Base-by-base conservation (phyloP, 148 eudicot species). In the Linanthus parryae region DNA sequence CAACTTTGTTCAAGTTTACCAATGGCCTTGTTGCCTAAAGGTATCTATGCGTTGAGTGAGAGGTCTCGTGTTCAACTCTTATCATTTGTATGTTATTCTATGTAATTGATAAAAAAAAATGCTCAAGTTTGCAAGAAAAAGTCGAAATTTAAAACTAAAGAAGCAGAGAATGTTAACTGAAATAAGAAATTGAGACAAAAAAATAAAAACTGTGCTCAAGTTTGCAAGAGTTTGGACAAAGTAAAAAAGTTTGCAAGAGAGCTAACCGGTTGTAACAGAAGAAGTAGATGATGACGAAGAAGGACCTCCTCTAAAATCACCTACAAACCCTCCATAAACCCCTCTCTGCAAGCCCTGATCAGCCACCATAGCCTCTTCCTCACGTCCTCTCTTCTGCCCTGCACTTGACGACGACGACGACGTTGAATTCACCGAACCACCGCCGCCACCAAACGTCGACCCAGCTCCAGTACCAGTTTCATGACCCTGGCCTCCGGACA, bases 191-290 rank as follows among this genome's bases (percentile, higher is more conserved):
- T 12, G 3, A 22, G 13, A 21, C 2, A 10, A 12, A 44, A 1
- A 21, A 9, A 23, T 21, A 44, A 22, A 22, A 1, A 3, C 2
- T 1, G 22, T n/a, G 0, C 7, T 7, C 7, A 11, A 23, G 13
- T 13, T 3, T 44, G 28, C 13, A 1, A 4, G 14, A 2, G 14
- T 37, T 4, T 37, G 14, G 2, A 5, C 21, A 37, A 0, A 2
- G 28, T 14, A n/a, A 30, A 54, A 52, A 12, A 44, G 34, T 21
- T 31, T 36, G 24, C 2, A 13, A 27, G 7, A 12, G 5, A 28
- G 50, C 60, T 48, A 22, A 70, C 71, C 68, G 53, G 64, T 12
- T 52, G 73, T 49, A 59, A 52, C 48, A 48, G 79, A 67, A 6
- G 87, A 71, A 10, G 76, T 61, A 17, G 67, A 73, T 14, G 60